These are phyloP conservation scores for Aphanoascus verrucosus DNA, from an alignment of 2,329 filamentous ascomycete genomes.

Conservation along the genomic window DNA sequence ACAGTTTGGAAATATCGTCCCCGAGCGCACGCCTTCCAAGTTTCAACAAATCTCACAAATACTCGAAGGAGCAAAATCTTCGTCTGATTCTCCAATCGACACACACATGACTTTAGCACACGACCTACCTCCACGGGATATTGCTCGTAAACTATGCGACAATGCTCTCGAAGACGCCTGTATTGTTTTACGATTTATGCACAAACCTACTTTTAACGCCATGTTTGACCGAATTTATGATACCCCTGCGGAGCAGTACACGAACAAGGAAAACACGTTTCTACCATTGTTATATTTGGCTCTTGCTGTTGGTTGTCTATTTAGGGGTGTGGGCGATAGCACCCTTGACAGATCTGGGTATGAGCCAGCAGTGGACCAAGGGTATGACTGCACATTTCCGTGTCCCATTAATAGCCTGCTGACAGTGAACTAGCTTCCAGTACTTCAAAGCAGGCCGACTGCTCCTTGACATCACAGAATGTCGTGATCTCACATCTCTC, in stretches of 20 bases:
- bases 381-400: slow-evolving; percentile 34
- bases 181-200: slow-evolving; percentile 59
- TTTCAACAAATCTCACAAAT: slow-evolving; percentile 44
- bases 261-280: slow-evolving; percentile 55
- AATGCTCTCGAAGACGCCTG: slow-evolving; percentile 53
- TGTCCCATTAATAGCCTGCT: slow-evolving; percentile 7
- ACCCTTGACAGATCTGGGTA: slow-evolving; percentile 40
- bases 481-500: slow-evolving; percentile 61
- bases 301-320: slow-evolving; percentile 63
- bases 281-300: slow-evolving; percentile 61
- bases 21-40: slow-evolving; percentile 45
- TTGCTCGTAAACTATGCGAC: slow-evolving; percentile 47
- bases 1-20: slow-evolving; percentile 64
- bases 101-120: slow-evolving; percentile 44
- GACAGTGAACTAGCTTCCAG: slow-evolving; percentile 47
- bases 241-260: slow-evolving; percentile 51
- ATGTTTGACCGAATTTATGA: slow-evolving; percentile 70
- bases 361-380: slow-evolving; percentile 44
- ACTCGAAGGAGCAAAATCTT: slow-evolving; percentile 59
- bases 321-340: slow-evolving; percentile 48
- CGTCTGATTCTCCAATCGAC: slow-evolving; percentile 54
- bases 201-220: slow-evolving; percentile 69
- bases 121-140: slow-evolving; percentile 57
- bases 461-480: slow-evolving; percentile 52
- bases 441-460: slow-evolving; percentile 60